Evolutionary conservation across 345 rosid species (phyloP).

Genomic region (Kernera saxatilis): DNA sequence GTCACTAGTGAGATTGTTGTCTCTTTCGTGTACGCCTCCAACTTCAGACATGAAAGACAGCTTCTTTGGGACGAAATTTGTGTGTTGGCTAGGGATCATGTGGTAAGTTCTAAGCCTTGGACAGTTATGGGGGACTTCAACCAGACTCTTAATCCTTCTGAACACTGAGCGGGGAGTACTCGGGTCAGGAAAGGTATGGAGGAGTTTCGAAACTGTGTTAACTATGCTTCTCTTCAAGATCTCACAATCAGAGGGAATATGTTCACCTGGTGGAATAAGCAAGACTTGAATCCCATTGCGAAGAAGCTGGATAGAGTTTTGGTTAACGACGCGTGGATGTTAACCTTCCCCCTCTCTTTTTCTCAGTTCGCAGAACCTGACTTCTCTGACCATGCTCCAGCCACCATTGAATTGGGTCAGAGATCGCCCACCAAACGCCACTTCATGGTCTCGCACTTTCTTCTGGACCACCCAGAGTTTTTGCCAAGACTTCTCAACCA

Average conservation of each 20-base stretch:
- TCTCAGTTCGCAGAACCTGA: neutral
- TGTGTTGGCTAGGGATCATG: too few species aligned
- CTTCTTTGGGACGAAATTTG: too few species aligned
- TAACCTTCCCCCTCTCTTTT: neutral
- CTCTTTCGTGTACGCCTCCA: too few species aligned
- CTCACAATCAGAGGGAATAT: neutral
- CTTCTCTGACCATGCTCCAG: neutral
- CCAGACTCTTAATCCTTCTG: neutral
- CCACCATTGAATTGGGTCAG: too few species aligned
- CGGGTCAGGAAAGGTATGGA: neutral
- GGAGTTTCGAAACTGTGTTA: neutral
- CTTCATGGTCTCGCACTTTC: neutral
- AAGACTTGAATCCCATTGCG: neutral
- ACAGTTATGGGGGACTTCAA: neutral
- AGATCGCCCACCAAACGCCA: neutral
- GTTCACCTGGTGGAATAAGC: neutral
- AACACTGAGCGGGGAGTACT: neutral
- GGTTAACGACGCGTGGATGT: neutral
- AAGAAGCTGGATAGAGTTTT: neutral
- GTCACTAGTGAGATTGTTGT: too few species aligned
- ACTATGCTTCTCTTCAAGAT: neutral
- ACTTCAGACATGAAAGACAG: too few species aligned
- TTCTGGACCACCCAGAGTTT: neutral
- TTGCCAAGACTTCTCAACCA: too few species aligned
- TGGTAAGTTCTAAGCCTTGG: too few species aligned